phyloP scores from a whole-genome alignment of 2,329 filamentous ascomycete species.

The Aspergillus terreus region DNA sequence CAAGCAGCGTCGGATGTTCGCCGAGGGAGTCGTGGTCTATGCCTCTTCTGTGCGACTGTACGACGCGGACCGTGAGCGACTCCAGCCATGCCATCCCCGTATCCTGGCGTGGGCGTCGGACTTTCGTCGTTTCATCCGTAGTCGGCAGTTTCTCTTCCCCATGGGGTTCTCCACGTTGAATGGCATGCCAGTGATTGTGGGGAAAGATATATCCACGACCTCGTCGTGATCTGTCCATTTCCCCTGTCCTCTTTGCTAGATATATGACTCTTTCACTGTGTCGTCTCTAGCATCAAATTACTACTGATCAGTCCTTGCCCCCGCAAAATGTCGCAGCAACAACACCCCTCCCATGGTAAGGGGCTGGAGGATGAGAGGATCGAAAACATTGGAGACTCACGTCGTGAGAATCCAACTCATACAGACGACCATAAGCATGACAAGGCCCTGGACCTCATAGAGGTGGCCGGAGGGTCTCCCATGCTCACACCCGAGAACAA shows the following conservation, averaged over 20 bases:
- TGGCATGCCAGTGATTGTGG: background rate
- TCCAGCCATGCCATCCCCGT: background rate
- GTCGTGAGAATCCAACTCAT: background rate
- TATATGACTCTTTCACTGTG: too few relatives aligned
- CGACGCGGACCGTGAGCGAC: background rate
- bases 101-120: constrained; percentile 8
- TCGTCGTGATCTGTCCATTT: background rate
- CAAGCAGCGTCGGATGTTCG: constrained; percentile 14
- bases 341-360: constrained; percentile 14
- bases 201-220: too few relatives aligned
- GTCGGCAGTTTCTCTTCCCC: constrained; percentile 20
- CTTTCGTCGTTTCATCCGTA: constrained; percentile 12
- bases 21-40: constrained; percentile 11
- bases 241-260: background rate
- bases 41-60: background rate
- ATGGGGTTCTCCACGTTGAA: constrained; percentile 15
- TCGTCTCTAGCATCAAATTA: too few relatives aligned
- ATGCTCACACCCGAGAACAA: constrained; percentile 53
- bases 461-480: constrained; percentile 43
- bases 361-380: constrained; percentile 23
- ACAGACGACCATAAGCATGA: constrained; percentile 29
- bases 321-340: constrained; percentile 18
- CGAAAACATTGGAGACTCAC: constrained; percentile 20
- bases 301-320: background rate
- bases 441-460: constrained; percentile 50